Evolutionary conservation across 495 filamentous ascomycete species (phyloP).

Genomic region (Neurospora hispaniola): DNA sequence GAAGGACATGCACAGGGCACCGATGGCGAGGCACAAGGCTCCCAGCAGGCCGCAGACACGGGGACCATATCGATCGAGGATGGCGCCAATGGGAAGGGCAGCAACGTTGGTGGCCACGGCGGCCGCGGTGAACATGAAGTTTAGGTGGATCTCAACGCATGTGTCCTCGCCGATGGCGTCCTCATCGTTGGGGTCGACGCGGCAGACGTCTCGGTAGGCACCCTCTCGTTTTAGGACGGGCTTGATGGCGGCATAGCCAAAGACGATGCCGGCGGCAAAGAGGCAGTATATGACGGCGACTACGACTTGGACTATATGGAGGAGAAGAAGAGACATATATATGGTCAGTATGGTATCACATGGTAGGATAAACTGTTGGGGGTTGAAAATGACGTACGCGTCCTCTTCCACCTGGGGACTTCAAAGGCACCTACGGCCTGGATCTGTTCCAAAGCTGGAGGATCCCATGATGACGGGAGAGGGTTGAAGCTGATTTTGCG

Average conservation of each 20-base stretch:
- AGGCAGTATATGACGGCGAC: conserved; percentile 72
- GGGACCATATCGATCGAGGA: conserved; percentile 76
- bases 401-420: conserved; percentile 51
- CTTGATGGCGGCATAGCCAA: conserved; percentile 78
- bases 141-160: conserved; percentile 68
- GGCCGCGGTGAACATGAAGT: conserved; percentile 91
- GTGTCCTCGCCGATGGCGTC: conserved; percentile 47
- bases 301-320: conserved; percentile 44
- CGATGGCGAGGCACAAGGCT: conserved; percentile 55
- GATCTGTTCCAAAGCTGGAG: conserved; percentile 18
- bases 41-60: conserved; percentile 66
- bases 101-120: conserved; percentile 73
- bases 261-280: conserved; percentile 68
- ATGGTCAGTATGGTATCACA: conserved; percentile 3
- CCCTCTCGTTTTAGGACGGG: conserved; percentile 67
- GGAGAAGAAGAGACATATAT: not conserved
- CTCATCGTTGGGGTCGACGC: conserved; percentile 17
- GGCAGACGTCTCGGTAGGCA: conserved; percentile 57
- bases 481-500: conserved; percentile 45
- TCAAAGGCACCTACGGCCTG: conserved; percentile 59
- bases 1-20: conserved; percentile 60
- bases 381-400: conserved; percentile 38
- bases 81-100: conserved; percentile 74
- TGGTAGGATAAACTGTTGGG: not conserved
- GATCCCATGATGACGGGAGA: conserved; percentile 38